These are phyloP conservation scores for Calonectria crousiana DNA, from an alignment of 2,329 filamentous ascomycete genomes.

Conservation along the genomic window DNA sequence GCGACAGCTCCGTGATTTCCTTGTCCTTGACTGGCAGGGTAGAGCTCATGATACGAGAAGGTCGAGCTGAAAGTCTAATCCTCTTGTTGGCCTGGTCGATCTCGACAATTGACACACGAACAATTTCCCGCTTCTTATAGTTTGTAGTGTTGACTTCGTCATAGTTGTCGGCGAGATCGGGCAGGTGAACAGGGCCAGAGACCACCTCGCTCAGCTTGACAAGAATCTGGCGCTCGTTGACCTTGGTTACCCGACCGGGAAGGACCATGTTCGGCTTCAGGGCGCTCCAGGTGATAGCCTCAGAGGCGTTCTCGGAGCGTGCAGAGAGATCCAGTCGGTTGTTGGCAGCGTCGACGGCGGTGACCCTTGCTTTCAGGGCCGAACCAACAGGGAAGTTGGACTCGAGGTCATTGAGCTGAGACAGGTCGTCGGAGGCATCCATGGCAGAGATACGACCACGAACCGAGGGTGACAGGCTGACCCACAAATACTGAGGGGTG, in stretches of 20 bases:
- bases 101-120: conserved; percentile 87
- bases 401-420: conserved; percentile 79
- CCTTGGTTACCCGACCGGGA: conserved; percentile 85
- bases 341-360: conserved; percentile 77
- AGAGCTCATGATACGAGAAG: conserved; percentile 91
- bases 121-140: conserved; percentile 85
- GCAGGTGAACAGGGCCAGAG: conserved; percentile 82
- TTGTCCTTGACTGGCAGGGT: conserved; percentile 83
- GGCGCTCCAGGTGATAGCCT: conserved; percentile 74
- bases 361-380: conserved; percentile 84
- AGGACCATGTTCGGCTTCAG: conserved; percentile 85
- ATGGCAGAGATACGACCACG: conserved; percentile 85
- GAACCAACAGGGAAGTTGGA: conserved; percentile 91
- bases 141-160: conserved; percentile 80
- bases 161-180: conserved; percentile 90
- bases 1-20: conserved; percentile 78
- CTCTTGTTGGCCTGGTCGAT: conserved; percentile 89
- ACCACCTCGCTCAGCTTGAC: conserved; percentile 87
- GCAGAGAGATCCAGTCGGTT: conserved; percentile 88
- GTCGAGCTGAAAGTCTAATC: conserved; percentile 82
- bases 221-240: conserved; percentile 84
- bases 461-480: conserved; percentile 89
- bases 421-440: conserved; percentile 89
- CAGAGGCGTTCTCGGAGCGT: conserved; percentile 64
- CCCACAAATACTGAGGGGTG: conserved; percentile 84